Percentiles rank a stretch among this genome's conserved stretches.
phyloP scores from a whole-genome alignment of 345 rosid genomes.

The Lepidium sativum region DNA sequence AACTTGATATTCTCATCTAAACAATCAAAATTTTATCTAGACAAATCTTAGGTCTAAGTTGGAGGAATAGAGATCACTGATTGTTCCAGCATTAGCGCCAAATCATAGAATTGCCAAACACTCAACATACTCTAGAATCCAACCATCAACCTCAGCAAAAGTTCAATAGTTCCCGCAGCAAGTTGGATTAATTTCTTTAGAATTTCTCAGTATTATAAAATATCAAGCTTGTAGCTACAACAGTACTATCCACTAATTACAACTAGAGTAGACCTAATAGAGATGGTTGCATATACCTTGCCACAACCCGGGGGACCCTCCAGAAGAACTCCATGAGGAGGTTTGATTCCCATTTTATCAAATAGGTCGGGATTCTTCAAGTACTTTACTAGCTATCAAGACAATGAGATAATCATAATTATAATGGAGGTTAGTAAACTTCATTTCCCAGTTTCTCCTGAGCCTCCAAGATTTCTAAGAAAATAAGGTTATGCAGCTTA shows the following conservation, averaged over 20 bases:
- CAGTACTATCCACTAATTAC: background rate
- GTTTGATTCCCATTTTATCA: conserved; percentile 90
- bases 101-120: background rate
- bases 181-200: background rate
- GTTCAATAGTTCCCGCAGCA: background rate
- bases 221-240: background rate
- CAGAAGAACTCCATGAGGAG: conserved; percentile 95
- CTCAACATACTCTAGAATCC: background rate
- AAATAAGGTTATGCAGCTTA: background rate
- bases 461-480: background rate
- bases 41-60: background rate
- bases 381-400: conserved; percentile 74
- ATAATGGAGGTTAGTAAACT: conserved; percentile 9
- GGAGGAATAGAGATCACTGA: background rate
- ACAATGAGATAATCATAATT: conserved; percentile 2
- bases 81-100: background rate
- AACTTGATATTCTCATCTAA: background rate
- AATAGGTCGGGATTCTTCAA: conserved; percentile 90
- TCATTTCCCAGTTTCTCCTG: too few species aligned
- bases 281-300: conserved; percentile 47
- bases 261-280: background rate
- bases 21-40: background rate
- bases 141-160: background rate
- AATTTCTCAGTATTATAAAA: background rate
- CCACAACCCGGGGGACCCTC: conserved; percentile 99